Evolutionary conservation across 805 yeast species (phyloP), one percentile per base, ranked within the genome.

Genomic region (Starmera quercuum): DNA sequence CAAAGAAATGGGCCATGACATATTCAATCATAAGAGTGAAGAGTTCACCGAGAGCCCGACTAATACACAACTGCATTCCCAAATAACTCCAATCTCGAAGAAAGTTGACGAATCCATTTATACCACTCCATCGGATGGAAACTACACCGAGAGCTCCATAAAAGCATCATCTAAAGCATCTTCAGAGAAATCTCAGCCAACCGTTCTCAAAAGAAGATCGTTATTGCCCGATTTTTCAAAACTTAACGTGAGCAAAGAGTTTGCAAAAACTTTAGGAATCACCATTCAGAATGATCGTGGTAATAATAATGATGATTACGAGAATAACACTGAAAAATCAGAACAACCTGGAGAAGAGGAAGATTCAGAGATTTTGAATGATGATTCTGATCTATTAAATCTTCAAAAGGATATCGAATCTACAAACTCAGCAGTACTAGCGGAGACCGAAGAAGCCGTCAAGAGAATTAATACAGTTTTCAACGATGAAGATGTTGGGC

Each of bases 221-320:
- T 25, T 50, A 10, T 41, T 61, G 2, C 60, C 65, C 7, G 59
- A 55, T 39, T 37, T 59, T 13, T 39, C 47, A 4, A 53, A 53
- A 25, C 38, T 59, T 30, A 60, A 53, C 12, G 54, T 58, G 7
- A 54, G 61, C 14, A 33, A 50, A 2, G 59, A 50, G 7, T 58
- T 66, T 37, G 67, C 68, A 2, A 48, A 63, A 18, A 58, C 58
- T 24, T 45, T 64, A 32, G 55, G 62, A 5, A 45, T 56, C 12
- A 7, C 20, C 19, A 7, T 27, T 5, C 20, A 20, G 15, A 26
- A 13, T 15, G 7, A 13, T 17, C 24, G 25, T 6, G 7, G n/a
- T 13, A 9, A 13, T n/a, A n/a, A n/a, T n/a, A n/a, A n/a, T n/a
- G n/a, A n/a, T n/a, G n/a, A n/a, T n/a, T n/a, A 22, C 20, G 22